phyloP scores from a whole-genome alignment of 2,329 filamentous ascomycete species.

The Calonectria multiphialidica region DNA sequence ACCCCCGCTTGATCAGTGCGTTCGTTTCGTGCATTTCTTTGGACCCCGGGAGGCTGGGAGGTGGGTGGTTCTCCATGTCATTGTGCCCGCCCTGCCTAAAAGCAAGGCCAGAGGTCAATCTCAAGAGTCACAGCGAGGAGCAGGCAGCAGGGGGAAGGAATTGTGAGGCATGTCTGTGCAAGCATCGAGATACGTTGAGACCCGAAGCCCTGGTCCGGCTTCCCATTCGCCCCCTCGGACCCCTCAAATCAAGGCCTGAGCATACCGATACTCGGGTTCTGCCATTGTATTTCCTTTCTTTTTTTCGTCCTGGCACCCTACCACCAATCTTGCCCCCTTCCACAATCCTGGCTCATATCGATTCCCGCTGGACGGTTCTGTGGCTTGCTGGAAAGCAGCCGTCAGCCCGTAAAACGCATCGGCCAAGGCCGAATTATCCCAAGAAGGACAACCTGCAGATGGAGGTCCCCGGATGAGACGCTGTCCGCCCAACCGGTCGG shows the following conservation, averaged over 20 bases:
- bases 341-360: constrained; percentile 29
- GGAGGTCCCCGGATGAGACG: constrained; percentile 38
- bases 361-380: constrained; percentile 34
- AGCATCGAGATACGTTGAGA: background rate
- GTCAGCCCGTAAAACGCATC: constrained; percentile 37
- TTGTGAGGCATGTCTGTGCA: background rate
- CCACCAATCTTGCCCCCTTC: constrained; percentile 15
- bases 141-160: constrained; percentile 6
- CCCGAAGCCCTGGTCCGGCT: constrained; percentile 20
- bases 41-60: background rate
- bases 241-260: background rate
- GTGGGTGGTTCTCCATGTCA: background rate
- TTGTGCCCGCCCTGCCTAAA: background rate
- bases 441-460: constrained; percentile 36
- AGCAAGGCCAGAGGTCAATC: constrained; percentile 8
- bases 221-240: background rate
- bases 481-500: constrained; percentile 27
- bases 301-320: constrained; percentile 19
- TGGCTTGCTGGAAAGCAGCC: constrained; percentile 38
- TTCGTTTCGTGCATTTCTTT: constrained; percentile 7
- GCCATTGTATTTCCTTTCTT: constrained; percentile 26
- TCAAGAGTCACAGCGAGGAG: background rate
- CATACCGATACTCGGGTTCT: background rate
- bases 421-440: constrained; percentile 40
- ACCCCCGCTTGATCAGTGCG: constrained; percentile 22